phyloP scores from a whole-genome alignment of 2,329 filamentous ascomycete genomes.

The Zarea fungicola region DNA sequence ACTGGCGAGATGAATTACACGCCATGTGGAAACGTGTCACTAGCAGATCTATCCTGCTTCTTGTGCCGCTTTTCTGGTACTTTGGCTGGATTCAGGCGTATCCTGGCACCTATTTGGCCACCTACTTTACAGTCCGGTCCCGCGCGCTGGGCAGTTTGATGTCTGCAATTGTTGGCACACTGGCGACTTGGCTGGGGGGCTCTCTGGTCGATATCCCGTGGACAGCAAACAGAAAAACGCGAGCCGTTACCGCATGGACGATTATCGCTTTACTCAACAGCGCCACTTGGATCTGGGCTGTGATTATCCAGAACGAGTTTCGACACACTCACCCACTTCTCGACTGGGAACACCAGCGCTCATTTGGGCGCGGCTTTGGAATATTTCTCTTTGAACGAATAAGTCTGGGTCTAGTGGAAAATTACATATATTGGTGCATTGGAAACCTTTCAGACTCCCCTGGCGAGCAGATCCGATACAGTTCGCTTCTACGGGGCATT shows the following conservation, averaged over 20 bases:
- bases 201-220: slow-evolving; percentile 33
- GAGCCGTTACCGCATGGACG: slow-evolving; percentile 34
- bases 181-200: slow-evolving; percentile 32
- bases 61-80: slow-evolving; percentile 27
- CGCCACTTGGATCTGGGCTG: slow-evolving; percentile 42
- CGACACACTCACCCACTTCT: slow-evolving; percentile 34
- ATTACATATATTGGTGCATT: slow-evolving; percentile 44
- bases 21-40: slow-evolving; percentile 25
- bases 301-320: slow-evolving; percentile 42
- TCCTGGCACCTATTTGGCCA: slow-evolving; percentile 34
- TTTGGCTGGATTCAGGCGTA: slow-evolving; percentile 34
- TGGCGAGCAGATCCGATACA: slow-evolving; percentile 39
- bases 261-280: slow-evolving; percentile 38
- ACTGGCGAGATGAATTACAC: slow-evolving; percentile 26
- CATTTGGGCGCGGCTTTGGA: slow-evolving; percentile 35
- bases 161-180: slow-evolving; percentile 23
- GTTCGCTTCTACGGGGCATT: slow-evolving; percentile 36
- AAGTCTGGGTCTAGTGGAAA: slow-evolving; percentile 35
- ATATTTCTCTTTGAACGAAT: slow-evolving; percentile 36
- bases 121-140: slow-evolving; percentile 38
- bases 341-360: slow-evolving; percentile 36
- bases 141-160: slow-evolving; percentile 31
- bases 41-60: slow-evolving; percentile 26
- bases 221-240: slow-evolving; percentile 31
- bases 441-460: slow-evolving; percentile 39